Conservation (phyloP, 202 grass and related monocot genomes). For the Brachypodium distachyon region DNA sequence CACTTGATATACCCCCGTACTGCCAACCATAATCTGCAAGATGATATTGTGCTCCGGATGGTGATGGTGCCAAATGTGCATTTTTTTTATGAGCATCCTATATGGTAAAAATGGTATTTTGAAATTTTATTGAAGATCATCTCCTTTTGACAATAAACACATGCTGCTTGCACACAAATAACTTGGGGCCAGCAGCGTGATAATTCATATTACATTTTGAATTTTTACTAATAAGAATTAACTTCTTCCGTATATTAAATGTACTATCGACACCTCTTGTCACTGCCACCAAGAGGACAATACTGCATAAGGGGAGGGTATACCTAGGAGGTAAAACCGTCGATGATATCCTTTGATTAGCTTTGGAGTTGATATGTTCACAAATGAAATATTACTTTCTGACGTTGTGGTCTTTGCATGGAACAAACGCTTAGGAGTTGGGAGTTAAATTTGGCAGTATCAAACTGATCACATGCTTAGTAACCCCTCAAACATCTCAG, state of each 20-base stretch:
- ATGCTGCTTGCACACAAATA: not conserved
- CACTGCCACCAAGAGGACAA: not conserved
- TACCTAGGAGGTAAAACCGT: no score
- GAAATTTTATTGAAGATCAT: not conserved
- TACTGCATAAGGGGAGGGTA: no score
- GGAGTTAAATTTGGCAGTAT: not conserved
- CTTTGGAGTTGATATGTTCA: not conserved
- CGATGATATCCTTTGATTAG: not conserved
- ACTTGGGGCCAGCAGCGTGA: not conserved
- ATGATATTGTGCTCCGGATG: not conserved
- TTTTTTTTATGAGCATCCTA: no score
- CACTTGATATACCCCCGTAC: not conserved
- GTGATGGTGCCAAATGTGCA: no score
- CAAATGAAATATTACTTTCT: not conserved
- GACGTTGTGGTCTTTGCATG: not conserved
- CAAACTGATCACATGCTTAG: not conserved
- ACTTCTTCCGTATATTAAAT: not conserved
- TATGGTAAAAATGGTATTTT: not conserved
- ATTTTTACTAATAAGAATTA: not conserved
- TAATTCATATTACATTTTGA: not conserved
- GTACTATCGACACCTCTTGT: not conserved
- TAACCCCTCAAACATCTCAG: not conserved
- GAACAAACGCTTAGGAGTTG: not conserved
- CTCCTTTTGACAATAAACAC: no score
- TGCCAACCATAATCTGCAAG: not conserved